Percentiles rank a stretch among this genome's conserved stretches.
These are phyloP conservation scores for Populus pruinosa DNA, from an alignment of 345 rosid genomes.

Conservation along the genomic window DNA sequence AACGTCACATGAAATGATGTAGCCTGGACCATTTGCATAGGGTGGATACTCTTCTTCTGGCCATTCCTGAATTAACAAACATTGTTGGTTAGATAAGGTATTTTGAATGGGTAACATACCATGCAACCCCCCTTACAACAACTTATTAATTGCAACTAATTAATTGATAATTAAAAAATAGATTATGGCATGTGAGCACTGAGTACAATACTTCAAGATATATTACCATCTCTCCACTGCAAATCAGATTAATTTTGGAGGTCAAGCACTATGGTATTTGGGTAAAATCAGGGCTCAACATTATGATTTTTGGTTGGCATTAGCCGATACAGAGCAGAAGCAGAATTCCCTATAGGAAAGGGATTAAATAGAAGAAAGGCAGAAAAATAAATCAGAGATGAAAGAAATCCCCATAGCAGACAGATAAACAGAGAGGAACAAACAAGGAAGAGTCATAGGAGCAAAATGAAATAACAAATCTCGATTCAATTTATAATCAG, in stretches of 20 bases:
- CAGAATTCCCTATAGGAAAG: too few species aligned
- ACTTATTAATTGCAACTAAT: too few species aligned
- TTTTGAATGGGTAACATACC: not conserved
- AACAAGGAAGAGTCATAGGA: not conserved
- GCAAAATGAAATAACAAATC: not conserved
- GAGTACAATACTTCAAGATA: too few species aligned
- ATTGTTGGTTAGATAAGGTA: too few species aligned
- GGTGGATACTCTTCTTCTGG: slow-evolving; percentile 95
- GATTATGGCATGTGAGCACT: too few species aligned
- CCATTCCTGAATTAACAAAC: slow-evolving; percentile 62
- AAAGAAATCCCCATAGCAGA: not conserved
- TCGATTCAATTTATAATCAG: not conserved
- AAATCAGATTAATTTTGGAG: too few species aligned
- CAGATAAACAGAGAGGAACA: not conserved
- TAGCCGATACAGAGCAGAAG: too few species aligned
- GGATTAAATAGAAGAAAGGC: not conserved
- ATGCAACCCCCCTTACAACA: not conserved
- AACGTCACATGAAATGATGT: slow-evolving; percentile 72
- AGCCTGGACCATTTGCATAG: slow-evolving; percentile 95
- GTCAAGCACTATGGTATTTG: too few species aligned
- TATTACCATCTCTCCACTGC: too few species aligned
- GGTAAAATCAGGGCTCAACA: too few species aligned
- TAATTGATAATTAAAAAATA: too few species aligned
- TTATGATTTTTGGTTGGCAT: too few species aligned
- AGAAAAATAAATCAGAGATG: not conserved